Conservation (phyloP, 768 basidiomycete genomes). For the Bullera alba region DNA sequence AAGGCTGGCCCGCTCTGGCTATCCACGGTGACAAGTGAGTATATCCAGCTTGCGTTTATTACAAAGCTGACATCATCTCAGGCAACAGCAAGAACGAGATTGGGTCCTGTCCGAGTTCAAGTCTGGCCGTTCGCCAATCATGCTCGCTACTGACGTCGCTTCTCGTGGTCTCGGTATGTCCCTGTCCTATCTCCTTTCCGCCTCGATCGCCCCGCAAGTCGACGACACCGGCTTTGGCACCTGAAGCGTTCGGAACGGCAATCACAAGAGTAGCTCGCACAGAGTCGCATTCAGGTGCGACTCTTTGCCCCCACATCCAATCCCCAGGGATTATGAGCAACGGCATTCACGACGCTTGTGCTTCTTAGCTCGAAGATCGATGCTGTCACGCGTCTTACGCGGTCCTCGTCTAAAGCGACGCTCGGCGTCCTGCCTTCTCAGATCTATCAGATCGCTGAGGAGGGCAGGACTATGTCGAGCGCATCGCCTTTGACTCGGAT, state of each 20-base stretch:
- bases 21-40: slow-evolving; percentile 94
- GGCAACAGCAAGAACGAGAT: slow-evolving; percentile 67
- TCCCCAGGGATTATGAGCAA: no score
- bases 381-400: no score
- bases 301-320: no score
- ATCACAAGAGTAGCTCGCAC: slow-evolving; percentile 13
- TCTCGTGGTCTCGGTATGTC: slow-evolving; percentile 99
- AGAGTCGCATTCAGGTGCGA: no score
- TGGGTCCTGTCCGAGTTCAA: slow-evolving; percentile 99
- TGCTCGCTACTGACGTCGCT: slow-evolving; percentile 98
- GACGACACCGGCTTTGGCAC: slow-evolving; percentile 12
- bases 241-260: slow-evolving; percentile 3
- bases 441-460: no score
- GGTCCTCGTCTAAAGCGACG: no score
- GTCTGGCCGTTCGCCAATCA: slow-evolving; percentile 90
- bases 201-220: slow-evolving; percentile 5
- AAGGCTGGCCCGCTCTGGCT: slow-evolving; percentile 99
- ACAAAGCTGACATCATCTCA: slow-evolving; percentile 15
- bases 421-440: no score
- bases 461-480: no score
- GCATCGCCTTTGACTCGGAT: no score
- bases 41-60: not conserved
- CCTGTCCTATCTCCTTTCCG: slow-evolving; percentile 4
- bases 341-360: no score
- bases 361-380: no score